phyloP scores from a whole-genome alignment of 2,329 filamentous ascomycete species.

The Epichloe scottii region DNA sequence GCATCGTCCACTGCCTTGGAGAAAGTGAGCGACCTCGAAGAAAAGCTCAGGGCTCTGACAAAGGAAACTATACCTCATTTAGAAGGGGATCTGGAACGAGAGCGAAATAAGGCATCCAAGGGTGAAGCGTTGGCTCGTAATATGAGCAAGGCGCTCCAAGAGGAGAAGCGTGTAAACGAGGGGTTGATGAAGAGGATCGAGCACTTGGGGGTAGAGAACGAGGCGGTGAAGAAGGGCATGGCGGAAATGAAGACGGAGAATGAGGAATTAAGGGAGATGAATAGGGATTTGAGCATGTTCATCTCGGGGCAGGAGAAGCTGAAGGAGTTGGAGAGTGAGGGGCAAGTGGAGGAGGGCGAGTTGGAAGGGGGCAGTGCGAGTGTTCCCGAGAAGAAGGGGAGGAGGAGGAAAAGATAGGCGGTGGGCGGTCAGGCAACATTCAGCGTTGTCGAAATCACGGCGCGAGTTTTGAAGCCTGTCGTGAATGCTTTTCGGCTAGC shows the following conservation, averaged over 20 bases:
- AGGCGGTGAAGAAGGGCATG: conserved; percentile 43
- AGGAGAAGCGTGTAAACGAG: conserved; percentile 77
- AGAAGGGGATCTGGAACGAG: conserved; percentile 60
- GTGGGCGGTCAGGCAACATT: background rate
- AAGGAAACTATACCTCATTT: conserved; percentile 50
- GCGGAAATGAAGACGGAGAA: conserved; percentile 48
- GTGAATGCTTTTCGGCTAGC: too few relatives aligned
- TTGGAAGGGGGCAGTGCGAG: conserved; percentile 60
- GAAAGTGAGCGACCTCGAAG: conserved; percentile 39
- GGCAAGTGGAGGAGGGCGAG: conserved; percentile 52
- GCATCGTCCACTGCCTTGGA: conserved; percentile 36
- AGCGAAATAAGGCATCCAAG: conserved; percentile 55
- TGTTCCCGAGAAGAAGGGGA: conserved; percentile 47
- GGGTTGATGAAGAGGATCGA: conserved; percentile 73
- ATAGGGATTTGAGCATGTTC: conserved; percentile 77
- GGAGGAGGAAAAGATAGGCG: conserved; percentile 30
- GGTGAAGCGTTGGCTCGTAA: conserved; percentile 64
- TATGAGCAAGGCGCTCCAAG: conserved; percentile 63
- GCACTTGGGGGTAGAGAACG: conserved; percentile 53
- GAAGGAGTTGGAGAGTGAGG: conserved; percentile 52
- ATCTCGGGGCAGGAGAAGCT: conserved; percentile 76
- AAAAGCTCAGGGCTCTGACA: conserved; percentile 31
- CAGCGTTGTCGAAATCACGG: too few relatives aligned
- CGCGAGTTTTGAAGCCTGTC: too few relatives aligned
- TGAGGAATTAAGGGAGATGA: conserved; percentile 69